Evolutionary conservation across 768 basidiomycete species (phyloP).

Genomic region (Butyriboletus loyo): DNA sequence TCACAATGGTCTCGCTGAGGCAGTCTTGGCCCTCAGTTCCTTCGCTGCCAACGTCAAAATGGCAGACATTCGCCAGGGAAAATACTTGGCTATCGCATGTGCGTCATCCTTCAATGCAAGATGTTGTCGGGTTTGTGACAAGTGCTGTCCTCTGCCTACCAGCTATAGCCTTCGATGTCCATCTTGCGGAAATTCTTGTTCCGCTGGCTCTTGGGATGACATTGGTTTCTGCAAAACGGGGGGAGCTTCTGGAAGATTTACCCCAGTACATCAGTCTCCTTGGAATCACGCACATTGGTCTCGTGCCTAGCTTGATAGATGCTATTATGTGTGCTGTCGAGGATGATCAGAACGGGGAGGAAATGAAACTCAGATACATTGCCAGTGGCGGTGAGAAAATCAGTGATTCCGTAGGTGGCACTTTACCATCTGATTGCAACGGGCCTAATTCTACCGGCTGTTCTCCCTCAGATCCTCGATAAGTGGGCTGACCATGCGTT

Average conservation of each 20-base stretch:
- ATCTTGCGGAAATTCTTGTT: slow-evolving; percentile 43
- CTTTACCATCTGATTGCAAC: background rate
- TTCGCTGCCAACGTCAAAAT: slow-evolving; percentile 22
- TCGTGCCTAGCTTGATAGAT: slow-evolving; percentile 53
- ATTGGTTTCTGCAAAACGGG: slow-evolving; percentile 40
- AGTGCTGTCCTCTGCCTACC: background rate
- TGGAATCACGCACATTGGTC: slow-evolving; percentile 47
- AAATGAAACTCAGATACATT: slow-evolving; percentile 40
- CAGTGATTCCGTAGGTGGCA: slow-evolving; percentile 42
- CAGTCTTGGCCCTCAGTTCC: slow-evolving; percentile 28
- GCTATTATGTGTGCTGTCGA: slow-evolving; percentile 39
- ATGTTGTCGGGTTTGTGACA: background rate
- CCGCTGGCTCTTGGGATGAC: slow-evolving; percentile 44
- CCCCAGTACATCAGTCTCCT: slow-evolving; percentile 40
- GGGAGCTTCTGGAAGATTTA: slow-evolving; percentile 39
- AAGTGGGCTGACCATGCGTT: slow-evolving; percentile 47
- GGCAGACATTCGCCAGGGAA: slow-evolving; percentile 26
- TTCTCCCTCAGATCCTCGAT: slow-evolving; percentile 34
- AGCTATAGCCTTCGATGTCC: slow-evolving; percentile 55
- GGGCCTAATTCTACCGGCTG: background rate
- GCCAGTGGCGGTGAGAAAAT: slow-evolving; percentile 54
- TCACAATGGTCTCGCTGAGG: slow-evolving; percentile 33
- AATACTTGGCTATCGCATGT: slow-evolving; percentile 46
- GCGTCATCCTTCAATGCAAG: slow-evolving; percentile 9
- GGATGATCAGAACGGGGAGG: slow-evolving; percentile 28